Conservation (phyloP, 345 rosid genomes). For the Eucalyptus curtisii region DNA sequence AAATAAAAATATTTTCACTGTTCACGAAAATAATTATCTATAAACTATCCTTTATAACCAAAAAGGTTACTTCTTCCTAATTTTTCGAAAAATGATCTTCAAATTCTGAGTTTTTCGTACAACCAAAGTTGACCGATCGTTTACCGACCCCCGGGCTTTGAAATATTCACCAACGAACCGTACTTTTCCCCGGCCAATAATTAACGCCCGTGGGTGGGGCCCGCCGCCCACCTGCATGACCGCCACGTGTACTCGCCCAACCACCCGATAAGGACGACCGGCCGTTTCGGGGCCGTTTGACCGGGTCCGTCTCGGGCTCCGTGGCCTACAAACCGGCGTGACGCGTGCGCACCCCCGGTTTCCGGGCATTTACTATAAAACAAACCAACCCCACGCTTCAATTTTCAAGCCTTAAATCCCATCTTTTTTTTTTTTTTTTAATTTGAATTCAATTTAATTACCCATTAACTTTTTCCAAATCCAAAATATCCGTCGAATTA, state of each 20-base stretch:
- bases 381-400: neutral
- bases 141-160: neutral
- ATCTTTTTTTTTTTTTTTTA: too few species aligned
- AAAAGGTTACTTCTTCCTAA: neutral
- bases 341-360: neutral
- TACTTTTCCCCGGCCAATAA: neutral
- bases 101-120: neutral
- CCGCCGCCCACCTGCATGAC: neutral
- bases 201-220: neutral
- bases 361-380: neutral
- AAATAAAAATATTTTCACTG: too few species aligned
- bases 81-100: neutral
- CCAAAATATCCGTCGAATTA: neutral
- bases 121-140: neutral
- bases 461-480: neutral
- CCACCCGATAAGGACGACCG: neutral
- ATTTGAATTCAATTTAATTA: too few species aligned
- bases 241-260: neutral
- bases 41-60: too few species aligned
- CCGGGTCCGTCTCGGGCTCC: neutral
- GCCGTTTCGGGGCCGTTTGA: neutral
- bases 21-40: rapidly evolving
- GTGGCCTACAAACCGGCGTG: neutral
- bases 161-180: neutral
- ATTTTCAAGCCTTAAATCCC: neutral